Evolutionary conservation across 495 filamentous ascomycete species (phyloP), one percentile per base, ranked within the genome.

Genomic region (Talaromyces adpressus): DNA sequence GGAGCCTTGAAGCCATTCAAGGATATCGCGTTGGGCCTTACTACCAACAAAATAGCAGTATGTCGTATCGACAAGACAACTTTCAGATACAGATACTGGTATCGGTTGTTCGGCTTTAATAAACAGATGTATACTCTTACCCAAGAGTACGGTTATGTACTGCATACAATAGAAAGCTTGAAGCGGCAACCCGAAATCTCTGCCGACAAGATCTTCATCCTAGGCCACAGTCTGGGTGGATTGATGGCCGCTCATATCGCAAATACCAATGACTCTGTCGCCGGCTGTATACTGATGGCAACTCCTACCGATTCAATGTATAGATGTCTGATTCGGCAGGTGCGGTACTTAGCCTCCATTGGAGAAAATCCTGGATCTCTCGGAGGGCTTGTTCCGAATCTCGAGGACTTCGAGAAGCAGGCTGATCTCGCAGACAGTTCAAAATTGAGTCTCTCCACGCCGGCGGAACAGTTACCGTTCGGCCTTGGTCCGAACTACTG

Each of bases 201-300:
- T 11, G 41, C 62, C 14, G 27, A 29, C 5, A 25, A 39, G 41
- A 39, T 67, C 25, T 67, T 60, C 52, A 18, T 65, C 9, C 63
- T 67, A 0, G 66, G 66, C 45, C 66, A 67, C 23, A 67, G 63
- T 30, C 59, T 67, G 3, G 63, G 62, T 18, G 62, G 58, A 18
- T 30, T 61, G 14, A 47, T 62, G n/a, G 65, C 59, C 6, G 36
- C 57, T 4, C 45, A 32, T 12, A 5, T 67, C 18, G 59, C 59
- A 0, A 54, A 59, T 22, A 23, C 45, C 16, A 41, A 63, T 18
- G 14, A 49, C 18, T 51, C 59, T 14, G 22, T 62, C 8, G 63
- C 65, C 4, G 59, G 63, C n/a, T 64, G 62, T 39, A 30, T 65
- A 6, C 45, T 67, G 32, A 67, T 67, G 63, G 65, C 63, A n/a